Evolutionary conservation across 371 early-diverging fungal genomes (phyloP).

Genomic region (Nematocida homosporus): DNA sequence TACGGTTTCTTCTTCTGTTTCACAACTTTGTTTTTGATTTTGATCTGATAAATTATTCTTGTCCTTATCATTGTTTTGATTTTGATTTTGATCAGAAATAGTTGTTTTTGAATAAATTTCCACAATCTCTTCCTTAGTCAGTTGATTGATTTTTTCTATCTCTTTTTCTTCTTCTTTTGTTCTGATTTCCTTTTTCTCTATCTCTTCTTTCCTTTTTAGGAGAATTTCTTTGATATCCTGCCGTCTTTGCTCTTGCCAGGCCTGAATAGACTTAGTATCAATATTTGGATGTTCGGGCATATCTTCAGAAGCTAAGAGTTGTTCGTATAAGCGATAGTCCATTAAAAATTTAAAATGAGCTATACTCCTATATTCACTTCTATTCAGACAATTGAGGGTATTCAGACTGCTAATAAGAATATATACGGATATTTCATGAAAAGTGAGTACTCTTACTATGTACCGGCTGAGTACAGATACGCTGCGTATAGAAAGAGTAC

Average conservation of each 20-base stretch:
- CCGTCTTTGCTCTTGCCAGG: conserved; percentile 49
- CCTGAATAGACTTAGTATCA: conserved; percentile 55
- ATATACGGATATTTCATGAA: conserved; percentile 66
- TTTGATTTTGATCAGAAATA: too few relatives aligned
- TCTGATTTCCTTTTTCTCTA: not conserved
- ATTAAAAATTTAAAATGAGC: conserved; percentile 11
- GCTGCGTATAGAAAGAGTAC: conserved; percentile 51
- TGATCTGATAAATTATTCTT: too few relatives aligned
- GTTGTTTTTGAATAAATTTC: conserved; percentile 19
- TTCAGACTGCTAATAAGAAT: conserved; percentile 66
- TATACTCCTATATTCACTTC: conserved; percentile 31
- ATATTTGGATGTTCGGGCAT: conserved; percentile 63
- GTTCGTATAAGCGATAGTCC: conserved; percentile 13
- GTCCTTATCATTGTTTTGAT: too few relatives aligned
- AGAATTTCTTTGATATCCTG: conserved; percentile 24
- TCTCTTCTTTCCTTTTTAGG: not conserved
- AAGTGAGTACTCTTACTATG: conserved; percentile 64
- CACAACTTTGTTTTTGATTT: too few relatives aligned
- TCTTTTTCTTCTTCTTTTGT: not conserved
- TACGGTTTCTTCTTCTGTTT: too few relatives aligned
- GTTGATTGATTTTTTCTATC: conserved; percentile 10
- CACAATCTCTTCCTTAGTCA: conserved; percentile 34
- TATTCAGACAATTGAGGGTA: conserved; percentile 40
- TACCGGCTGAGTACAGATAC: conserved; percentile 51
- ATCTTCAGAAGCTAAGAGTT: conserved; percentile 9